Base-by-base conservation (phyloP, 1,284 basidiomycete genomes). In the Fomitopsis schrenkii region DNA sequence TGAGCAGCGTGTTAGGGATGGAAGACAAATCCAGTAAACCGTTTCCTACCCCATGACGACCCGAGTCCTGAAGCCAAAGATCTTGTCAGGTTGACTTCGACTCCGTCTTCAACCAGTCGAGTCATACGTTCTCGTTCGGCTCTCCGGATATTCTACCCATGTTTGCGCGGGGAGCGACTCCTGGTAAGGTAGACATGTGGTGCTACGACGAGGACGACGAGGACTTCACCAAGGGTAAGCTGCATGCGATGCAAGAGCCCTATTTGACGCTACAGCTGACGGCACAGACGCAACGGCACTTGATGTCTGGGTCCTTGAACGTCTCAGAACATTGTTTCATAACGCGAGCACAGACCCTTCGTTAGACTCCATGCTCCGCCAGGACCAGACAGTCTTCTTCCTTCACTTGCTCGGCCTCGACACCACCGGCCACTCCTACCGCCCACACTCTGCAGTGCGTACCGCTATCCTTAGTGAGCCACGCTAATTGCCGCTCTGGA, bases 61-160 rank as follows among this genome's bases (percentile, higher is more conserved):
- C 30, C 36, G 28, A 15, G 30, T n/a, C 67, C 63, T 36, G 53
- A 26, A 22, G 3, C 44, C 14, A 7, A 12, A 22, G n/a, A 5
- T 15, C 15, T 9, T 26, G 22, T 40, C 60, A 90, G 89, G 87
- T 91, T 38, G 85, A 93, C 63, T 96, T 96, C 71, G 94, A 96
- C 73, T 95, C 93, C 1, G 85, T 95, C 3, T 90, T 96, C 72
- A 96, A 96, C 68, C 90, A 88, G 70, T 94, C 92, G 1, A 83
- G 81, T 45, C 79, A 84, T 45, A 91, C 93, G 0, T 96, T 86
- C 69, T 88, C 91, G 0, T 95, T 95, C 66, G 94, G 94, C 2
- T 93, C 90, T 2, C 94, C 94, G 0, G 94, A 96, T 72, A 96
- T 96, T 61, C 74, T 96, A 4, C 93, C 93, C 12, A 96, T 96